These are phyloP conservation scores for Phytophthora quininea DNA, from an alignment of 352 stramenopile species.

Conservation along the genomic window DNA sequence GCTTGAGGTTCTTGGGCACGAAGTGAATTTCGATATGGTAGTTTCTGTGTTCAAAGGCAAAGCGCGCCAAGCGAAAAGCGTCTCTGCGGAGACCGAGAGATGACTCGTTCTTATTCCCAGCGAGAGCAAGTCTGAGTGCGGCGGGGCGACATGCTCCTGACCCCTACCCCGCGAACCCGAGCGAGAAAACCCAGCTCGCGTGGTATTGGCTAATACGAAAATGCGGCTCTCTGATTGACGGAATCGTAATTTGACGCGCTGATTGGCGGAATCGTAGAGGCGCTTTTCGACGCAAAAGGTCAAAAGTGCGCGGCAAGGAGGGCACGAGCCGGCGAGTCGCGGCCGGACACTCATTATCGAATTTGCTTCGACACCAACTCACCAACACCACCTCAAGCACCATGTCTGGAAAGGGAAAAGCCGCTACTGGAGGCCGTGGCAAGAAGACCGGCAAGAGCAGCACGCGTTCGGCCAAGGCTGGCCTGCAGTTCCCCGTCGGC, in stretches of 20 bases:
- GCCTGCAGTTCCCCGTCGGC: slow-evolving; percentile 95
- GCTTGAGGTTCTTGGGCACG: slow-evolving; percentile 31
- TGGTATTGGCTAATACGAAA: slow-evolving; percentile 20
- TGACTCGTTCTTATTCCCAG: neutral
- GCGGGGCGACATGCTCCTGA: slow-evolving; percentile 1
- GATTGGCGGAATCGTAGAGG: slow-evolving; percentile 36
- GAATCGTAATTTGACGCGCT: neutral
- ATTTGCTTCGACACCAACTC: slow-evolving; percentile 53
- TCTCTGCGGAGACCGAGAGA: slow-evolving; percentile 8
- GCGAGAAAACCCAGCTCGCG: slow-evolving; percentile 12
- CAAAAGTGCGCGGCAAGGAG: slow-evolving; percentile 1
- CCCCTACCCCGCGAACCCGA: slow-evolving; percentile 21
- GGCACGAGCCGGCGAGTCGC: neutral
- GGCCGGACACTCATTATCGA: slow-evolving; percentile 29
- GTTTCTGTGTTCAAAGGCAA: slow-evolving; percentile 1
- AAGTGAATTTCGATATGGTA: slow-evolving; percentile 41
- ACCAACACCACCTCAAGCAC: slow-evolving; percentile 37
- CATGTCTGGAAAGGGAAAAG: slow-evolving; percentile 85
- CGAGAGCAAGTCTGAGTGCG: neutral
- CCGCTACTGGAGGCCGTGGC: slow-evolving; percentile 69
- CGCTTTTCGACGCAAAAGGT: slow-evolving; percentile 13
- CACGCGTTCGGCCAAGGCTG: slow-evolving; percentile 89
- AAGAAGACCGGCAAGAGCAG: slow-evolving; percentile 70
- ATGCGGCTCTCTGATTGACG: slow-evolving; percentile 18
- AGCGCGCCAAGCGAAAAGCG: neutral